Evolutionary conservation across 257 asterid species (phyloP), one percentile per base, ranked within the genome.

Genomic region (Parsonsia alboflavescens): DNA sequence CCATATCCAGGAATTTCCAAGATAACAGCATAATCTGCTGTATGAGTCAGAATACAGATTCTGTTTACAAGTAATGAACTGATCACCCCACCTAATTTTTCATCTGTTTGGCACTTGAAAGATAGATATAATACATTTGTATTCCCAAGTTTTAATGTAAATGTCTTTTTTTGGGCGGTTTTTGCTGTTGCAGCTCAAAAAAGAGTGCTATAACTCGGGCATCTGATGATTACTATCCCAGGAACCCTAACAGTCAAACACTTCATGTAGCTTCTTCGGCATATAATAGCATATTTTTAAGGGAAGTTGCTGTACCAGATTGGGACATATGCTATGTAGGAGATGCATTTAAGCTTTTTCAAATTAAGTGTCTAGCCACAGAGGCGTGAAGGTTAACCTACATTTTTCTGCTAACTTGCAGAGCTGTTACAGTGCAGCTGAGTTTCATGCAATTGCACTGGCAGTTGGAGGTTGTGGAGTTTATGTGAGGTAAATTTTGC

Each of bases 271-370:
- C 93, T 71, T 82, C 90, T n/a, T 88, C 86, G 17, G 89, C 93
- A 78, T 88, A 79, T 76, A 86, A 88, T 84, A 84, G 89, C 79
- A 80, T 86, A 61, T 84, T 88, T 81, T 85, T 88, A 26, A 90
- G 90, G 48, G 90, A 88, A 80, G 74, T 88, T 42, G 78, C 84
- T 10, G 82, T 82, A 68, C 93, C 93, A 22, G 93, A 88, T 80
- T 88, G 93, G 93, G 93, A 88, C 82, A 84, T 88, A 90, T 88
- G 86, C 83, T 83, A 88, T 42, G 91, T 85, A 85, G 3, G 86
- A 69, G 54, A 69, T 42, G 65, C 77, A 70, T 73, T 76, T 67
- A 42, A 26, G 10, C 21, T 8, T 13, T 24, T 16, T 5, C 42
- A 21, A 58, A 24, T 26, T 46, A 45, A 61, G 28, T 59, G 26